Percentiles rank a stretch among this genome's conserved stretches.
These are phyloP conservation scores for Henckelia pumila DNA, from an alignment of 257 asterid species.

Conservation along the genomic window DNA sequence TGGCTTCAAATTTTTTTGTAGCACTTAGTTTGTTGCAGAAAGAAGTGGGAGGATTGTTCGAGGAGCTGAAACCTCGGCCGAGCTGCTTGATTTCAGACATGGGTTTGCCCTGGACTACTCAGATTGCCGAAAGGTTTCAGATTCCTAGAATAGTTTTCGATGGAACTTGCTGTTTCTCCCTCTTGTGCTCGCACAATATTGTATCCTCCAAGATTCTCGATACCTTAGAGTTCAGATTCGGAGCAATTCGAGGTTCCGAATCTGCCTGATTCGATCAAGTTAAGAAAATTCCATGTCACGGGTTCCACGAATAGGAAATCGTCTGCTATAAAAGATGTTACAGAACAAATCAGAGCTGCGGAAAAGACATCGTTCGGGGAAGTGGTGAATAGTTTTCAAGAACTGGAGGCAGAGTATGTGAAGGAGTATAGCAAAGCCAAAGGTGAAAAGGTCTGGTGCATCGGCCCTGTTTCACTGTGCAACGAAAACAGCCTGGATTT, in stretches of 20 bases:
- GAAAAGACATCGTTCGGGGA: not conserved
- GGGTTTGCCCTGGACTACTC: constrained; percentile 30
- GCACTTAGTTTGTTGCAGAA: constrained; percentile 19
- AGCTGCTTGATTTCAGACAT: constrained; percentile 29
- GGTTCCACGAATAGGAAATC: not conserved
- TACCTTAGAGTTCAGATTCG: constrained; percentile 4
- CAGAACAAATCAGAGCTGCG: not conserved
- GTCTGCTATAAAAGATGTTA: not conserved
- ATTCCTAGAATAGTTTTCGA: constrained; percentile 31
- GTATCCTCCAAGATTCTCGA: not conserved
- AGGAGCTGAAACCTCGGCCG: constrained; percentile 25
- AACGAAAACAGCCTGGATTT: not conserved
- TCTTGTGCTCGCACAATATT: constrained; percentile 26
- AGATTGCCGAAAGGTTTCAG: constrained; percentile 19
- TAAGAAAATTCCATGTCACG: constrained; percentile 23
- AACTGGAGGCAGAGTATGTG: constrained; percentile 4
- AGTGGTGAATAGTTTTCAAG: constrained; percentile 13
- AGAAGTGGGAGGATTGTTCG: constrained; percentile 21
- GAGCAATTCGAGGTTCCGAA: constrained; percentile 26
- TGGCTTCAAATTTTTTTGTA: constrained; percentile 19
- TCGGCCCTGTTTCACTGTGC: constrained; percentile 15
- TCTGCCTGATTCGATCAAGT: constrained; percentile 19
- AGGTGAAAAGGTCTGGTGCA: constrained; percentile 9
- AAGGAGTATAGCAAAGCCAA: not conserved
- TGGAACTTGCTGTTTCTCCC: constrained; percentile 28